Percentiles rank a stretch among this genome's conserved stretches.
Evolutionary conservation across 805 yeast genomes (phyloP).

Genomic region (Nakazawaea laoshanensis): DNA sequence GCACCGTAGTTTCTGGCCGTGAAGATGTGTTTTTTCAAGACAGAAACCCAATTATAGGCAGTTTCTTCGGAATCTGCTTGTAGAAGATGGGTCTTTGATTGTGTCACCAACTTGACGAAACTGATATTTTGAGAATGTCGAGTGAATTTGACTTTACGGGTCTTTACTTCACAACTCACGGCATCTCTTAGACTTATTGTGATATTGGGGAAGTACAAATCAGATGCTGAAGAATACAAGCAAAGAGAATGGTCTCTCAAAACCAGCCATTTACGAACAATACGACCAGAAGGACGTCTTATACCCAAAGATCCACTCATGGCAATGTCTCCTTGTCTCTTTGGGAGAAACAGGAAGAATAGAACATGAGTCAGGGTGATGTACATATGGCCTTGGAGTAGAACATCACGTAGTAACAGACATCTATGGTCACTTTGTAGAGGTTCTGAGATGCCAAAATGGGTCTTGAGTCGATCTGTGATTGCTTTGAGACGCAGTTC

Average conservation of each 20-base stretch:
- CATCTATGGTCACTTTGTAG: slow-evolving; percentile 57
- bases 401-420: slow-evolving; percentile 77
- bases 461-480: slow-evolving; percentile 23
- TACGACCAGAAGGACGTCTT: slow-evolving; percentile 26
- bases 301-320: slow-evolving; percentile 44
- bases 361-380: slow-evolving; percentile 56
- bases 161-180: slow-evolving; percentile 44
- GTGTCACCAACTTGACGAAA: slow-evolving; percentile 56
- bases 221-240: slow-evolving; percentile 63
- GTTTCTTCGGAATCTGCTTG: slow-evolving; percentile 63
- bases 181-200: slow-evolving; percentile 68
- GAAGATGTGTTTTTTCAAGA: slow-evolving; percentile 69
- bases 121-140: slow-evolving; percentile 10
- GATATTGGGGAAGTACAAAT: slow-evolving; percentile 74
- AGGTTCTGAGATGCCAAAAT: slow-evolving; percentile 45
- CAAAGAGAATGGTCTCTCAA: slow-evolving; percentile 61
- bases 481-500: too few relatives aligned
- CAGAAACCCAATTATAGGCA: slow-evolving; percentile 77
- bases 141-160: slow-evolving; percentile 13
- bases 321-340: slow-evolving; percentile 31
- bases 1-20: slow-evolving; percentile 61
- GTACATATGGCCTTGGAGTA: slow-evolving; percentile 80
- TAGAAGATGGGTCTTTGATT: slow-evolving; percentile 50
- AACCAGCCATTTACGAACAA: slow-evolving; percentile 71
- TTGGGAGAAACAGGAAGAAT: slow-evolving; percentile 76